Base-by-base conservation (phyloP, 2,329 filamentous ascomycete genomes). In the Xylaria arbuscula region DNA sequence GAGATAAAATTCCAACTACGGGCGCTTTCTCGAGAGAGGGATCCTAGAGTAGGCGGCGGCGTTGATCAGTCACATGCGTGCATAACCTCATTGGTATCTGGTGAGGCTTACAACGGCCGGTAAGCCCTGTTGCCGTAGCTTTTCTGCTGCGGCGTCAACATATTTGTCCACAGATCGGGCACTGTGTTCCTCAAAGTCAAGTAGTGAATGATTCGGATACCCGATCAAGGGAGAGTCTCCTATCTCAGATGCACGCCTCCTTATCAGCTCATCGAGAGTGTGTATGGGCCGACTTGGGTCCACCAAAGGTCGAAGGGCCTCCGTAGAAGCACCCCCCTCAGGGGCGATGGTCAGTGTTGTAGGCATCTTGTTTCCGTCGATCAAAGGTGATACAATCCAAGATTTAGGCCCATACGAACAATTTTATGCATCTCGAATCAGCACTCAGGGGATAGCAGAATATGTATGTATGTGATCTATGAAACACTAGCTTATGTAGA, bases 121-220 rank as follows among this genome's bases (percentile, higher is more conserved):
- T 36, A 66, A 45, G n/a, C 58, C 58, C 9, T 62, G 36, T 24
- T 66, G 64, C 53, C 53, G 64, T 57, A 66, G 58, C 64, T 66
- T 66, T 4, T 62, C 58, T 53, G 11, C 64, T 57, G 64, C 64
- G 5, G 64, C 64, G 19, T 66, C 58, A 15, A 42, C 58, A 15
- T 66, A 66, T 45, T 53, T 51, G 34, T 66, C 64, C 3, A 66
- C n/a, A 36, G 64, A 66, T 17, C 51, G 64, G 22, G 64, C 58
- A 32, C 51, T 66, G 34, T 66, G 64, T 53, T 66, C 64, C 34
- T 66, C 64, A 10, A 66, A 66, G 51, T 66, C 57, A 9, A 66
- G 51, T 5, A 66, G 36, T 22, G 64, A 66, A 36, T 66, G 58
- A n/a, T 66, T 66, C 36, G 64, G 64, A 28, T 62, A 66, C 28